Percentiles rank a stretch among this genome's conserved stretches.
phyloP scores from a whole-genome alignment of 2,329 filamentous ascomycete genomes.

The Fusarium humuli region DNA sequence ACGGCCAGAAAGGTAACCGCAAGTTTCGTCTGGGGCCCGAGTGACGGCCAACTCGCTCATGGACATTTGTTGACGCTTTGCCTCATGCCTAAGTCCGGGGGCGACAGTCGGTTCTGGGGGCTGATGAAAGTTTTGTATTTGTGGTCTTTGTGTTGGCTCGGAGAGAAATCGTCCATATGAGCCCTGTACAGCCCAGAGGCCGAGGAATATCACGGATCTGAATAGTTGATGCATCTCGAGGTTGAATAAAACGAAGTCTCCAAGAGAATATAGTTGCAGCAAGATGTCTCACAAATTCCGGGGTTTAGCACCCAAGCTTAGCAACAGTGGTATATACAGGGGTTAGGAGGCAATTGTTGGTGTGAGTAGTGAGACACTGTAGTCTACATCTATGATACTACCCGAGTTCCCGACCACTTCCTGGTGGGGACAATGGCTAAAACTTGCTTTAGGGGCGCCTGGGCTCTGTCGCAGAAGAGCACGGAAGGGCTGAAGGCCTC shows the following conservation, averaged over 20 bases:
- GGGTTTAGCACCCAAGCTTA: neutral
- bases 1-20: neutral
- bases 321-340: neutral
- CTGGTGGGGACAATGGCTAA: neutral
- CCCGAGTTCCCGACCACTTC: neutral
- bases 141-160: neutral
- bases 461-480: neutral
- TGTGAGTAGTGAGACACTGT: neutral
- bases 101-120: neutral
- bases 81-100: neutral
- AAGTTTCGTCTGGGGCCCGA: neutral
- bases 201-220: neutral
- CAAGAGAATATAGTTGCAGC: neutral
- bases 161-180: neutral
- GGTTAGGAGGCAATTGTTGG: too few relatives aligned
- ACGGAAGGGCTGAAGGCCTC: neutral
- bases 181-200: neutral
- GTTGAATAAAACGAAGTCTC: neutral
- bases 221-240: neutral
- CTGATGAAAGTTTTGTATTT: neutral
- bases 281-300: neutral
- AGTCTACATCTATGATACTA: neutral
- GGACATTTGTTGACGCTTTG: neutral
- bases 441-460: neutral
- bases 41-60: neutral